phyloP scores from a whole-genome alignment of 306 rosid species.

The Herpetospermum pedunculosum region DNA sequence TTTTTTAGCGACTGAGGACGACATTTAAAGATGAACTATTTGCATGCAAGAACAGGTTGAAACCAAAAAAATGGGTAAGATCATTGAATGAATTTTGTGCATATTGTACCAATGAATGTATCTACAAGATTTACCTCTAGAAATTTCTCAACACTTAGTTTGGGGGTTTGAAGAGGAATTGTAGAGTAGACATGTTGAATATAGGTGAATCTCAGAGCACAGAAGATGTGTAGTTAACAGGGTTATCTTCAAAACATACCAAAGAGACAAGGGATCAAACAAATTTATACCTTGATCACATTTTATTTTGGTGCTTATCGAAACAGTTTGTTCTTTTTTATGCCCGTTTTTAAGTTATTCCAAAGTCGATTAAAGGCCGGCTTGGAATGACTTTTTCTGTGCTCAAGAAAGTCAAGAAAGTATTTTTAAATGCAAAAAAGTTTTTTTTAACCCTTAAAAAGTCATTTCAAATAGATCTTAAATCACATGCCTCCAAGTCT shows the following conservation, averaged over 20 bases:
- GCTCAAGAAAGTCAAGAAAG: too few species aligned
- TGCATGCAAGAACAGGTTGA: neutral
- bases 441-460: too few species aligned
- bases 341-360: neutral
- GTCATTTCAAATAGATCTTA: too few species aligned
- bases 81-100: neutral
- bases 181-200: constrained; percentile 1
- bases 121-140: neutral
- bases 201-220: neutral
- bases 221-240: neutral
- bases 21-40: neutral
- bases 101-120: neutral
- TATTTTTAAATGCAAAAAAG: too few species aligned
- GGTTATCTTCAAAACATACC: neutral
- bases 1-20: neutral
- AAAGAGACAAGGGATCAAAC: neutral
- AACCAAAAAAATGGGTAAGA: neutral
- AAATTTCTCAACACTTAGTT: neutral
- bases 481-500: too few species aligned
- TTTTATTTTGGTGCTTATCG: neutral
- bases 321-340: neutral
- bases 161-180: neutral
- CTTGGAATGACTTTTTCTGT: too few species aligned
- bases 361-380: too few species aligned
- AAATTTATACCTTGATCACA: neutral